These are phyloP conservation scores for Amanita pallidorosea DNA, from an alignment of 768 basidiomycete species.

Conservation along the genomic window DNA sequence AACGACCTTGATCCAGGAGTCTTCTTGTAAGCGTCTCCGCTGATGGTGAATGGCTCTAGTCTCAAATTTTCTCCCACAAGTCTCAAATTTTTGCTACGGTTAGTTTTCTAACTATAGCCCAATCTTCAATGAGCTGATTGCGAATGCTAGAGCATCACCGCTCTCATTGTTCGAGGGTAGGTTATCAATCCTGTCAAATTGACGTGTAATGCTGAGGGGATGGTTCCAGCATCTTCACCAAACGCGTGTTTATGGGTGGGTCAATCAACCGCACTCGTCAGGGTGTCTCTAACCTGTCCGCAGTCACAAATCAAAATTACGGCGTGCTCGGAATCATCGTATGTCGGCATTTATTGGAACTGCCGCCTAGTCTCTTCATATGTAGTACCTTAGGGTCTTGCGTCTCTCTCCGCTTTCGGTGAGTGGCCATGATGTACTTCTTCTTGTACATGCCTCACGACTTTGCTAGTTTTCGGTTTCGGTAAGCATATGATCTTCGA, in stretches of 20 bases:
- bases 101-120: neutral
- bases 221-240: constrained; percentile 13
- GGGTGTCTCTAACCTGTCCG: neutral
- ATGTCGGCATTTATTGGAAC: neutral
- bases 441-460: neutral
- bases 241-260: constrained; percentile 19
- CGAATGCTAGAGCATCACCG: constrained; percentile 16
- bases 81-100: constrained; percentile 19
- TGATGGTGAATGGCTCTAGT: neutral
- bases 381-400: constrained; percentile 5
- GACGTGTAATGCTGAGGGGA: neutral
- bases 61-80: constrained; percentile 6
- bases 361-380: neutral
- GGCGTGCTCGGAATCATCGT: neutral
- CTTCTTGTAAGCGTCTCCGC: constrained; percentile 12
- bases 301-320: neutral
- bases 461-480: constrained; percentile 9
- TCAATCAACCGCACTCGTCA: neutral
- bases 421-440: neutral
- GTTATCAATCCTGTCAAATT: constrained; percentile 1
- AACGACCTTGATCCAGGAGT: constrained; percentile 12
- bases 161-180: constrained; percentile 21
- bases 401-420: constrained; percentile 12
- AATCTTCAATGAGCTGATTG: neutral
- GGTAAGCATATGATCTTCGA: neutral